phyloP scores from a whole-genome alignment of 2,329 filamentous ascomycete species.

The Pseudogymnoascus sp. region DNA sequence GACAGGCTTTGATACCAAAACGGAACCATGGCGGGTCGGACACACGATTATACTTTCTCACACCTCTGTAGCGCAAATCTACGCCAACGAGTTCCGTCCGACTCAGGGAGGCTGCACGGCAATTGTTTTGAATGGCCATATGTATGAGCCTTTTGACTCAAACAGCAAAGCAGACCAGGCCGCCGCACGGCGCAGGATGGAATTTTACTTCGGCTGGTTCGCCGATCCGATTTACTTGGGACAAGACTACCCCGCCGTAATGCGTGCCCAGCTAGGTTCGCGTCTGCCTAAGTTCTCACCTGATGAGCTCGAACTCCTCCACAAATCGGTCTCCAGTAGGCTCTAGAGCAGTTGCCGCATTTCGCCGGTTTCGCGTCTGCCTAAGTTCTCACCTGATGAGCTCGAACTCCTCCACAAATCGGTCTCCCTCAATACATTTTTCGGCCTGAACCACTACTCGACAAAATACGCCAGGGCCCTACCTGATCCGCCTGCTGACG shows the following conservation, averaged over 20 bases:
- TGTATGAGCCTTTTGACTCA: constrained; percentile 23
- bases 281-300: constrained; percentile 20
- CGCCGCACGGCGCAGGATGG: constrained; percentile 24
- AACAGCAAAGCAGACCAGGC: constrained; percentile 18
- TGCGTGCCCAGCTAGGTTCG: constrained; percentile 20
- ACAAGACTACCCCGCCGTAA: constrained; percentile 20
- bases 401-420: constrained; percentile 19
- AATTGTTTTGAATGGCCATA: constrained; percentile 23
- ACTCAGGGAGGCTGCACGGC: constrained; percentile 19
- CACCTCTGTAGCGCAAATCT: constrained; percentile 19
- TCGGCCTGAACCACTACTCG: constrained; percentile 27
- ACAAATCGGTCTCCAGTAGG: constrained; percentile 14
- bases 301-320: constrained; percentile 19
- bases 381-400: constrained; percentile 18
- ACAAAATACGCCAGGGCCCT: constrained; percentile 23
- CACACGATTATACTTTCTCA: constrained; percentile 25
- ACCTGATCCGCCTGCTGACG: constrained; percentile 18
- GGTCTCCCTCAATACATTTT: constrained; percentile 20
- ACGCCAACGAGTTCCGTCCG: constrained; percentile 19
- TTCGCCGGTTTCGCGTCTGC: too few relatives aligned
- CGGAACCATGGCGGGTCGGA: constrained; percentile 25
- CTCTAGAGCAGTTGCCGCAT: too few relatives aligned
- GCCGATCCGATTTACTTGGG: constrained; percentile 23
- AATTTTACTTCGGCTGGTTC: constrained; percentile 27
- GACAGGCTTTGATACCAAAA: constrained; percentile 21